A percentile compares a stretch with the other conserved stretches of the same genome.
phyloP scores from a whole-genome alignment of 768 basidiomycete species.

The Ramaria rubella region DNA sequence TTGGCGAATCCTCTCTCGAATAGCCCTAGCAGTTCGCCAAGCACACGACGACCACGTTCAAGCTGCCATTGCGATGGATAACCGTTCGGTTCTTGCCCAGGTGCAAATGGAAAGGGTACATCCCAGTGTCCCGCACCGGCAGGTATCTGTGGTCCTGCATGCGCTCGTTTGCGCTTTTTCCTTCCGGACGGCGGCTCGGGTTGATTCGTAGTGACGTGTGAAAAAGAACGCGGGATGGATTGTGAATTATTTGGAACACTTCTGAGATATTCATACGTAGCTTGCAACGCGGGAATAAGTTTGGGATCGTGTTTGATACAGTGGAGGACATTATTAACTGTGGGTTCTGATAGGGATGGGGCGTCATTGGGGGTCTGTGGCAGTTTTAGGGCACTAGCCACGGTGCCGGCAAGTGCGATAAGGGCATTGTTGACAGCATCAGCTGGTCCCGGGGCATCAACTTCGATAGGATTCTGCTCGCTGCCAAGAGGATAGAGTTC shows the following conservation, averaged over 20 bases:
- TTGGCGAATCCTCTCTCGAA: slow-evolving; percentile 4
- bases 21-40: slow-evolving; percentile 8
- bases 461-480: slow-evolving; percentile 6
- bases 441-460: not conserved
- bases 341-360: slow-evolving; percentile 5
- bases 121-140: slow-evolving; percentile 82
- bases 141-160: slow-evolving; percentile 40
- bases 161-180: slow-evolving; percentile 1
- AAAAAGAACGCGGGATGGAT: not conserved
- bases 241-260: slow-evolving; percentile 1
- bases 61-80: slow-evolving; percentile 61
- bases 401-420: slow-evolving; percentile 7
- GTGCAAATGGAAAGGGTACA: slow-evolving; percentile 68
- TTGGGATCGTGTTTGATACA: slow-evolving; percentile 10
- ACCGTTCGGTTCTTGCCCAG: slow-evolving; percentile 63
- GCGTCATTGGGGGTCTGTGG: not conserved
- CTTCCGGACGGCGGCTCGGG: not conserved
- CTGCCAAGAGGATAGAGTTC: not conserved
- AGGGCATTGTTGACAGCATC: slow-evolving; percentile 10
- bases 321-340: slow-evolving; percentile 7
- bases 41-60: slow-evolving; percentile 48
- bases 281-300: slow-evolving; percentile 9
- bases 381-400: slow-evolving; percentile 5
- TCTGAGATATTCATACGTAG: slow-evolving; percentile 11
- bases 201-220: not conserved